Evolutionary conservation across 208 protist species (phyloP).

Genomic region (Trichomonas tenax): DNA sequence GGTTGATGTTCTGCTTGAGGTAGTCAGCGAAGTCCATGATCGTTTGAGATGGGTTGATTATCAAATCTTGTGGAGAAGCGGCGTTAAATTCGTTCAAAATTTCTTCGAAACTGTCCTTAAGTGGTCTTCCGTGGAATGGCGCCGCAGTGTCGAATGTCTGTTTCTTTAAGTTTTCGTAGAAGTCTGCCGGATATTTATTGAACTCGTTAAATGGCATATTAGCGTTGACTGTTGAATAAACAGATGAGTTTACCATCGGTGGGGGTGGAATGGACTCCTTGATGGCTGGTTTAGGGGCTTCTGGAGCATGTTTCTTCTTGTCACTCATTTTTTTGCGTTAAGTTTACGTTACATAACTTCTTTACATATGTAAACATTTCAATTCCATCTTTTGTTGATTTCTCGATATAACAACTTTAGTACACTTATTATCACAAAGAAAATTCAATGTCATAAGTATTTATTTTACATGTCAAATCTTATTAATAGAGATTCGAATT

Average conservation of each 20-base stretch:
- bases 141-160: not conserved
- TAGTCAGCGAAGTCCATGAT: not conserved
- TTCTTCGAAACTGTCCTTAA: not conserved
- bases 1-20: not conserved
- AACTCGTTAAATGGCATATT: not conserved
- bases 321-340: not conserved
- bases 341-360: not conserved
- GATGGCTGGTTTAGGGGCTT: not conserved
- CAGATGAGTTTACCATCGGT: not conserved
- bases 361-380: not conserved
- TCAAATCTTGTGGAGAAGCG: not conserved
- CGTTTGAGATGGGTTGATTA: not conserved
- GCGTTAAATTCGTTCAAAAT: not conserved
- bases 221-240: not conserved
- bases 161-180: not conserved
- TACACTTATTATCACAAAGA: no score
- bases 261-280: not conserved
- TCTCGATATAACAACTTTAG: no score
- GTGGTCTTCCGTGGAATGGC: not conserved
- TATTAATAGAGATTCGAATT: no score
- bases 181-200: not conserved
- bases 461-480: no score
- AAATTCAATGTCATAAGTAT: no score
- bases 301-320: not conserved
- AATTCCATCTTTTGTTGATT: no score